Percentiles rank a stretch among this genome's conserved stretches.
These are phyloP conservation scores for Coemansia reversa DNA, from an alignment of 192 early-diverging fungal species.

Conservation along the genomic window DNA sequence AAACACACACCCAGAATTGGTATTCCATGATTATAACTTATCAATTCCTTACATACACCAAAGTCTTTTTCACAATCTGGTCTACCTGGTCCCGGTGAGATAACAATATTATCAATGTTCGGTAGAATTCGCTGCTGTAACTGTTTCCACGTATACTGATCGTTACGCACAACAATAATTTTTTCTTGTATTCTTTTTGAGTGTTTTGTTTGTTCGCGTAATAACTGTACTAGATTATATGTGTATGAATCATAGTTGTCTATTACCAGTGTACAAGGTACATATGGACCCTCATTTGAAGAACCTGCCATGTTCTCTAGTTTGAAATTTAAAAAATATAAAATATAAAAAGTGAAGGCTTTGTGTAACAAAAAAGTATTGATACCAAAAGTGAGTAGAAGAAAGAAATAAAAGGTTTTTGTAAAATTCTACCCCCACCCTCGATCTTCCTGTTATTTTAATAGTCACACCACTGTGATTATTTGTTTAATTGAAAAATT, in stretches of 20 bases:
- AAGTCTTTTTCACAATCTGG: constrained; percentile 63
- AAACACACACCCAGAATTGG: constrained; percentile 92
- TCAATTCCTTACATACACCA: constrained; percentile 35
- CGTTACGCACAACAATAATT: constrained; percentile 86
- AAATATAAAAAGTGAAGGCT: background rate
- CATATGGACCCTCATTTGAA: background rate
- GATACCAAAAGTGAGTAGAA: too few species aligned
- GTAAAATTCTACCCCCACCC: too few species aligned
- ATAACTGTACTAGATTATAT: background rate
- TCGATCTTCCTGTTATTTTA: too few species aligned
- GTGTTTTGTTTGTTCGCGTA: background rate
- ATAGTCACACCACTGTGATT: too few species aligned
- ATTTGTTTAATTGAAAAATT: too few species aligned
- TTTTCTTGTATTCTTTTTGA: constrained; percentile 14
- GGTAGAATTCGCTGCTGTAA: constrained; percentile 64
- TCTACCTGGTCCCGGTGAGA: constrained; percentile 92
- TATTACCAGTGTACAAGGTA: background rate
- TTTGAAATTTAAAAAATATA: background rate
- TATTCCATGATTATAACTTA: constrained; percentile 33
- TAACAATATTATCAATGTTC: constrained; percentile 81
- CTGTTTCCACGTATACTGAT: constrained; percentile 82
- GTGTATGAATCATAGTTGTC: background rate
- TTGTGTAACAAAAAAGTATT: background rate
- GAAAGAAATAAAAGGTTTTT: too few species aligned
- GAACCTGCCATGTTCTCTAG: background rate